Evolutionary conservation across 441 rosid species (phyloP).

Genomic region (Daphne laureola): DNA sequence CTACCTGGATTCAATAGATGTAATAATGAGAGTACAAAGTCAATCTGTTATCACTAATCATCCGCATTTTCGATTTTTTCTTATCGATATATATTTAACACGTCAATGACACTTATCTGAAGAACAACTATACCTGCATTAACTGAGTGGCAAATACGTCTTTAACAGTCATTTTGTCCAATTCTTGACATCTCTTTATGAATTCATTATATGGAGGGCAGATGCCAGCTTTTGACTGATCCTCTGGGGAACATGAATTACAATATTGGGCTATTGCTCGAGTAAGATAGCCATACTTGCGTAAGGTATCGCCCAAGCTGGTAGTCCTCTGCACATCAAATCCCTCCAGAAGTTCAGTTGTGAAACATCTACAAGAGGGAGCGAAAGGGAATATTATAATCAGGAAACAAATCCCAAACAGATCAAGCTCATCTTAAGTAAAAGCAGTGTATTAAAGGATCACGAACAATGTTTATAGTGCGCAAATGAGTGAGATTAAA

Average conservation of each 20-base stretch:
- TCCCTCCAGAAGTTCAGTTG: constrained; percentile 91
- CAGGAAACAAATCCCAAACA: constrained; percentile 5
- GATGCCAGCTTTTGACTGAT: constrained; percentile 23
- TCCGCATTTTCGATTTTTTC: too few relatives aligned
- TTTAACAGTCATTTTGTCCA: constrained; percentile 73
- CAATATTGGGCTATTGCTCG: constrained; percentile 60
- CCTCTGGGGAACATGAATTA: constrained; percentile 26
- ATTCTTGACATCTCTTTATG: constrained; percentile 62
- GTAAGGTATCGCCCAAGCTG: constrained; percentile 65
- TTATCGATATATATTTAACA: neutral
- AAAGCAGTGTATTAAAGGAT: neutral
- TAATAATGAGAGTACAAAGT: constrained; percentile 3
- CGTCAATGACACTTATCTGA: constrained; percentile 4
- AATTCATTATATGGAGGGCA: constrained; percentile 62
- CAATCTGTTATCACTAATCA: neutral
- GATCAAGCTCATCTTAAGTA: too few relatives aligned
- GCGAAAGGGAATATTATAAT: neutral
- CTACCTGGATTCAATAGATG: constrained; percentile 42
- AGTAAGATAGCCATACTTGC: constrained; percentile 75
- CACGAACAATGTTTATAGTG: neutral
- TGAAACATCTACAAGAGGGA: constrained; percentile 62
- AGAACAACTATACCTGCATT: constrained; percentile 67
- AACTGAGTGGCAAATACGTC: constrained; percentile 90
- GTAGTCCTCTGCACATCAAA: constrained; percentile 79
- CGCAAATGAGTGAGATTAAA: too few relatives aligned